Base-by-base conservation (phyloP, 2,329 filamentous ascomycete genomes). In the Cercospora sp. region DNA sequence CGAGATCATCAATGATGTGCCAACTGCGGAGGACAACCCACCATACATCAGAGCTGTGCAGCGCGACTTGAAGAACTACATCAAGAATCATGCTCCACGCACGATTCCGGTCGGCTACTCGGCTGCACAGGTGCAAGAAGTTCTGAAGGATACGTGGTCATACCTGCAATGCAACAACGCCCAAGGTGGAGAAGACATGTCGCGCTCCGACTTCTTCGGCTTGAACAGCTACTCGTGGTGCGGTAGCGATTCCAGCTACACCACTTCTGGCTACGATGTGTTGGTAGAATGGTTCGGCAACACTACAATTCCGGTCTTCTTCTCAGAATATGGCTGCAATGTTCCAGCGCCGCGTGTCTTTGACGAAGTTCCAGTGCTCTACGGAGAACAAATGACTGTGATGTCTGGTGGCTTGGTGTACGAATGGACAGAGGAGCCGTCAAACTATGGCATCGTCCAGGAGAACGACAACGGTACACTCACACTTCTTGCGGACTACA, bases 321-420 rank as follows among this genome's bases (percentile, higher is more conserved):
- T 92, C 84, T 92, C 90, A 71, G 92, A 95, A 77, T 90, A 89
- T 74, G 92, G 92, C 69, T 94, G 92, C 87, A 94, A 93, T 82
- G 83, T 85, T 43, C 87, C 88, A 13, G 78, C 82, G n/a, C 89
- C 90, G 13, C 90, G 92, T 73, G 80, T 88, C 74, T 95, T 93
- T 82, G 90, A 90, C 72, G 92, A 95, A 80, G 89, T 93, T 12
- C 84, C 83, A 65, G 83, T 89, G 70, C 88, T 95, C 72, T 94
- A 94, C 79, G 86, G 90, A 66, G 75, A 84, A 45, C 74, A 92
- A 71, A 93, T 94, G 90, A 89, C 83, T 18, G 83, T 88, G 66
- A 88, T 94, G 76, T 90, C 88, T 65, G 92, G 92, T 70, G 91
- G 91, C 71, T 84, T 95, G 57, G 90, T 94, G 57, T 95, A 94